Conservation (phyloP, 257 asterid species). For the Solanum etuberosum region DNA sequence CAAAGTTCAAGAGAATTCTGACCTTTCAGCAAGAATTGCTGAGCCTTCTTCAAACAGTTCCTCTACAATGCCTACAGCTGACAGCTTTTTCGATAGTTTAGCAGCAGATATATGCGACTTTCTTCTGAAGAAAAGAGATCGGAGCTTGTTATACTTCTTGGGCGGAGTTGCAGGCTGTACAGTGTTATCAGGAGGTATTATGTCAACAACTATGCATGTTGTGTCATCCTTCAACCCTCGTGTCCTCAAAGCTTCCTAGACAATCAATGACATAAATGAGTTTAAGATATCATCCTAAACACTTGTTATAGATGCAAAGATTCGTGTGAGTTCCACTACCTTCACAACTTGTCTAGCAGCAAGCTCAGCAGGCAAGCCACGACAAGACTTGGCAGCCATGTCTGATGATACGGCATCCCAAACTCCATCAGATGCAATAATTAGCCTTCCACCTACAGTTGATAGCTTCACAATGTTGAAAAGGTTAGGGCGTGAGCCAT, state of each 20-base stretch:
- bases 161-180: conserved; percentile 26
- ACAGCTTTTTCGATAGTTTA: conserved; percentile 31
- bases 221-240: conserved; percentile 84
- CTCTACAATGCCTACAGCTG: conserved; percentile 60
- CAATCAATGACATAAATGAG: neutral
- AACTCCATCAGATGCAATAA: conserved; percentile 82
- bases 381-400: conserved; percentile 56
- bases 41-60: conserved; percentile 84
- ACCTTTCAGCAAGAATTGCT: conserved; percentile 68
- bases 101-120: conserved; percentile 17
- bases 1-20: neutral
- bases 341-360: conserved; percentile 68
- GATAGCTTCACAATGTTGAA: conserved; percentile 31
- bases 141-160: conserved; percentile 34
- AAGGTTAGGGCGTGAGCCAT: neutral
- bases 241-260: conserved; percentile 62
- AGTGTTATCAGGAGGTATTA: conserved; percentile 41
- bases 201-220: conserved; percentile 72
- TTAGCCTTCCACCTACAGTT: conserved; percentile 67
- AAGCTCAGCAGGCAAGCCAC: conserved; percentile 74
- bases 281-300: neutral
- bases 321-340: conserved; percentile 18
- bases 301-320: neutral
- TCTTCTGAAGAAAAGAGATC: conserved; percentile 33
- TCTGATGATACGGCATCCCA: conserved; percentile 86